Base-by-base conservation (phyloP, 2,329 filamentous ascomycete genomes). In the Penicillium occitanis region DNA sequence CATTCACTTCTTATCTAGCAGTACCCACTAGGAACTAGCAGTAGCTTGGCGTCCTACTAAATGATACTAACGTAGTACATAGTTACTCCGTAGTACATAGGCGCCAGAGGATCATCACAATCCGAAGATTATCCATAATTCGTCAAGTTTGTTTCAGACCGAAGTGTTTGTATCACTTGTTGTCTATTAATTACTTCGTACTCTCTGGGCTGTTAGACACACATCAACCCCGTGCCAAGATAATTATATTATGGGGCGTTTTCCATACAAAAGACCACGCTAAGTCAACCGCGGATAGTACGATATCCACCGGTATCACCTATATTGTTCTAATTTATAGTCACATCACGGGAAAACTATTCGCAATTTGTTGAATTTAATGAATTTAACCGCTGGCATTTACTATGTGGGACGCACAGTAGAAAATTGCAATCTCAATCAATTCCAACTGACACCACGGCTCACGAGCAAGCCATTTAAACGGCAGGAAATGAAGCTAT, bases 201-300 rank as follows among this genome's bases (percentile, higher is more conserved):
- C 25, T 17, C 5, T 14, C 46, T 5, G 19, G 11, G 4, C 22
- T 50, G 10, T 13, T 11, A 50, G 46, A 22, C 46, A 37, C 19
- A 37, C 35, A 37, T 44, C 42, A 44, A 28, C 53, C 53, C 53
- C n/a, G 33, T 57, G 53, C 53, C 53, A 57, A 57, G 53, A 19
- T 8, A 57, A 40, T 1, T 22, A 57, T 57, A 57, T 57, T 19
- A 57, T 22, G 51, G 51, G 51, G 51, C 51, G 51, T 55, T 55
- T 14, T 33, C n/a, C 30, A 35, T 51, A 17, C 14, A 35, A 35
- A 55, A 10, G 30, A 33, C 17, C 17, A 33, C 2, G 25, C 8
- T 17, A 48, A n/a, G 3, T 30, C 8, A 35, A 19, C 51, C n/a
- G n/a, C 30, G 51, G 51, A 57, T 35, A 33, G 14, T 35, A 35